Base-by-base conservation (phyloP, 2,329 filamentous ascomycete genomes). In the Cladosporium phlei region DNA sequence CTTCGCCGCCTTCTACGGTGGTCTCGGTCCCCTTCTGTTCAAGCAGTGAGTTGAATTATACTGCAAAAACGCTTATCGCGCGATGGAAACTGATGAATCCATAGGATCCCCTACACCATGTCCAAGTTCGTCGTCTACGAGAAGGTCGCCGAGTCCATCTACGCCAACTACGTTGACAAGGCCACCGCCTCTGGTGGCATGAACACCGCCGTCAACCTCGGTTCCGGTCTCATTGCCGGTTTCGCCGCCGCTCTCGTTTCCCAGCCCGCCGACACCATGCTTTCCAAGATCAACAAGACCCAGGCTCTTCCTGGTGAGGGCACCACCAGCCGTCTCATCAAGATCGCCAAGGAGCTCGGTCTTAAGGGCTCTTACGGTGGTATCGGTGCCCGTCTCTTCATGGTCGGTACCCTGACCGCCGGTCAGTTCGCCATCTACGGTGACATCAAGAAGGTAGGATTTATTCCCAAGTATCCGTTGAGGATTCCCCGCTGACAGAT, bases 241-340 rank as follows among this genome's bases (percentile, higher is more conserved):
- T 88, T 94, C 74, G 88, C 87, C 62, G 88, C 88, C 61, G 88
- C 88, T 66, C 68, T 91, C 61, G 79, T 94, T 67, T 94, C 88
- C 54, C 88, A 94, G 76, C 88, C 88, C 60, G 88, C 88, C 68
- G 88, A 94, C 70, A 94, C 88, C 66, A 94, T 94, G 88, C 83
- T 94, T 56, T 86, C 80, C 74, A 93, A 91, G 82, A 93, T 94
- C 79, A 94, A 94, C 85, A 93, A 93, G 85, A 88, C 85, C 73
- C 83, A 88, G 77, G 88, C 86, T 73, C 76, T 82, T 52, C 87
- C 88, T 57, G 88, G 88, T 77, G 86, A 94, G 77, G 82, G 88
- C 64, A 93, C 86, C 62, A 79, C 79, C 66, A 78, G 75, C 69
- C 84, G 88, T 70, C 74, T 94, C 64, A 76, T 91, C 77, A 93